Evolutionary conservation across 2,329 filamentous ascomycete genomes (phyloP).

Genomic region (Helotiales sp.): DNA sequence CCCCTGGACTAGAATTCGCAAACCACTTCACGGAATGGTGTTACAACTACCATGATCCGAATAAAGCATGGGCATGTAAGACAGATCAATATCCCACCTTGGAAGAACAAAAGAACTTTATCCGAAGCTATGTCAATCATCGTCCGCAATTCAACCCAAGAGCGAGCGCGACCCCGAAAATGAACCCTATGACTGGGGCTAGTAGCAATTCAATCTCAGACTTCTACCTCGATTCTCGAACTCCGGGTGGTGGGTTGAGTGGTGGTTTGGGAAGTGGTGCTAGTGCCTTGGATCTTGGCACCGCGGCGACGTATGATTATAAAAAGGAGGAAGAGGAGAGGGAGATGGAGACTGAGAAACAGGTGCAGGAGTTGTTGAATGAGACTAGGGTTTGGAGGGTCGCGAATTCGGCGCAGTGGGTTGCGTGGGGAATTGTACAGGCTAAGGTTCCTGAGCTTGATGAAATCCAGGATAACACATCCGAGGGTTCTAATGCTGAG

Average conservation of each 20-base stretch:
- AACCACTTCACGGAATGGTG: slow-evolving; percentile 99
- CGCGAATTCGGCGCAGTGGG: slow-evolving; percentile 87
- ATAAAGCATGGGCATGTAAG: slow-evolving; percentile 66
- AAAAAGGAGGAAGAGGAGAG: slow-evolving; percentile 59
- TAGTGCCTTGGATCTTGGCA: neutral
- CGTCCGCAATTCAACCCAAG: slow-evolving; percentile 63
- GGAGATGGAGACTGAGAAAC: slow-evolving; percentile 64
- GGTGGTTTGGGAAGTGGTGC: slow-evolving; percentile 34
- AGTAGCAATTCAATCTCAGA: slow-evolving; percentile 28
- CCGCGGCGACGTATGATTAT: slow-evolving; percentile 17
- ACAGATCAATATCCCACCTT: slow-evolving; percentile 69
- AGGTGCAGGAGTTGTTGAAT: slow-evolving; percentile 69
- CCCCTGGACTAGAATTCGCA: slow-evolving; percentile 85
- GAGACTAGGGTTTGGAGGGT: slow-evolving; percentile 85
- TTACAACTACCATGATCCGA: slow-evolving; percentile 89
- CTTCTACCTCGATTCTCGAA: slow-evolving; percentile 81
- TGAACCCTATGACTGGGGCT: slow-evolving; percentile 28
- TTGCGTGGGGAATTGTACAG: slow-evolving; percentile 95
- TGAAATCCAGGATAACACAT: neutral
- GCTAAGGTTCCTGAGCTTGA: slow-evolving; percentile 76
- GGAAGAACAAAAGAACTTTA: slow-evolving; percentile 81
- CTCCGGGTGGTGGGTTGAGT: slow-evolving; percentile 54
- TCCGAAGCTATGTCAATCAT: slow-evolving; percentile 85
- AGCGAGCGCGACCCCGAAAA: slow-evolving; percentile 38
- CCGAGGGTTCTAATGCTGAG: neutral